A percentile compares a stretch with the other conserved stretches of the same genome.
phyloP scores from a whole-genome alignment of 2,329 filamentous ascomycete genomes.

The Cyclaneusma minus region DNA sequence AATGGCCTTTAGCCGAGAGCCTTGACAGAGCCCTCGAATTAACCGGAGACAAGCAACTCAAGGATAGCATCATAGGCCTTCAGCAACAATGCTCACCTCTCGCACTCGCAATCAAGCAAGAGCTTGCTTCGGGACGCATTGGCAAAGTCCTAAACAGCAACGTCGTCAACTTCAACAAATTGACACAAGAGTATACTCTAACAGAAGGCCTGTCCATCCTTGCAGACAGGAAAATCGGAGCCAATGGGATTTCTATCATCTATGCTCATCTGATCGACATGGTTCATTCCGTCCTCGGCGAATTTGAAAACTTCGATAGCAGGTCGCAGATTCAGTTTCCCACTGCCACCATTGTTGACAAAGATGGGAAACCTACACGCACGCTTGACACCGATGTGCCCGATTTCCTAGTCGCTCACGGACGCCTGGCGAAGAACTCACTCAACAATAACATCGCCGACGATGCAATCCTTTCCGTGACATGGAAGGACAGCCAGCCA shows the following conservation, averaged over 20 bases:
- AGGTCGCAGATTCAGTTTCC: constrained; percentile 30
- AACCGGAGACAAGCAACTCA: constrained; percentile 18
- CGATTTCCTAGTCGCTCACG: constrained; percentile 26
- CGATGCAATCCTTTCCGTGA: constrained; percentile 23
- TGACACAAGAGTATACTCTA: constrained; percentile 1
- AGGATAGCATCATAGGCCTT: constrained; percentile 29
- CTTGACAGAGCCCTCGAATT: constrained; percentile 25
- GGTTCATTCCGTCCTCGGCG: constrained; percentile 28
- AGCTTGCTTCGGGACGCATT: constrained; percentile 29
- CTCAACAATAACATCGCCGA: no score
- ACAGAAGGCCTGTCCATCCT: constrained; percentile 22
- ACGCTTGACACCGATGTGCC: no score
- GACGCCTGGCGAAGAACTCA: constrained; percentile 20
- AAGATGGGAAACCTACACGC: constrained; percentile 21
- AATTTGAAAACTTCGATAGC: constrained; percentile 23
- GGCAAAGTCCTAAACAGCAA: constrained; percentile 32
- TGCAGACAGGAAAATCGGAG: constrained; percentile 27
- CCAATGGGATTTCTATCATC: constrained; percentile 11
- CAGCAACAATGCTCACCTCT: constrained; percentile 33
- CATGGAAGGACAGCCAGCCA: constrained; percentile 29
- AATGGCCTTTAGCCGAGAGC: constrained; percentile 40
- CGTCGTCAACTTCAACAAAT: constrained; percentile 2
- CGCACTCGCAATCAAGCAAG: constrained; percentile 25
- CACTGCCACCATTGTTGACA: constrained; percentile 20
- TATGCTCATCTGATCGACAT: constrained; percentile 24